Conservation (phyloP, 345 rosid genomes). For the Hibiscus syriacus region DNA sequence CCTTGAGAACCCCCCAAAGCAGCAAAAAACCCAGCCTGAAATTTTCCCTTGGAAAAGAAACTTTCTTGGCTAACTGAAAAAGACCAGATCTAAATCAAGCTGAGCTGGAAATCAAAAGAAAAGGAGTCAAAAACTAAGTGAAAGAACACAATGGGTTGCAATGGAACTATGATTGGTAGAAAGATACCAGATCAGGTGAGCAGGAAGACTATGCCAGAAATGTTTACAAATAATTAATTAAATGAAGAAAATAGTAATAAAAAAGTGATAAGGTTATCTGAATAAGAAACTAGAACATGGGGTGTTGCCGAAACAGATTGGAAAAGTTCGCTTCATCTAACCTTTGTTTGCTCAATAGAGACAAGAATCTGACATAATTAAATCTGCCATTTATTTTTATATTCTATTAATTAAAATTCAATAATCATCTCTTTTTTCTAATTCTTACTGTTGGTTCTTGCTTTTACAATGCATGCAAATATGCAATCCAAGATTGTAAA, state of each 20-base stretch:
- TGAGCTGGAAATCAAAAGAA: slow-evolving; percentile 4
- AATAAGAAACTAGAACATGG: slow-evolving; percentile 42
- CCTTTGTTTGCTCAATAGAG: neutral
- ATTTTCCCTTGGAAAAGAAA: neutral
- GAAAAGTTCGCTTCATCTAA: slow-evolving; percentile 22
- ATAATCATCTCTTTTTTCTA: neutral
- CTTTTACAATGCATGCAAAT: neutral
- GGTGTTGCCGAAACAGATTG: slow-evolving; percentile 41
- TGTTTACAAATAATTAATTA: neutral
- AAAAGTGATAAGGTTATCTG: slow-evolving; percentile 30
- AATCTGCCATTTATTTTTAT: slow-evolving; percentile 4
- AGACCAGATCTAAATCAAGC: slow-evolving; percentile 27
- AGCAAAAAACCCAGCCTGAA: slow-evolving; percentile 14
- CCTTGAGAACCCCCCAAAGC: neutral
- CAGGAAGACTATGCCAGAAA: slow-evolving; percentile 8
- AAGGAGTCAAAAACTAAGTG: neutral
- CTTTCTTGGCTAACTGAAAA: slow-evolving; percentile 1
- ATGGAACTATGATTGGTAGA: neutral
- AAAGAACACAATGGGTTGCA: neutral
- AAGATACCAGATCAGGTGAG: slow-evolving; percentile 13
- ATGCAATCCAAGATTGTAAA: neutral
- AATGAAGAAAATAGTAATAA: no score
- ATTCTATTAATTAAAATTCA: neutral
- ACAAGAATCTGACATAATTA: slow-evolving; percentile 24
- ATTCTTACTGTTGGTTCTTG: neutral